Evolutionary conservation across 345 rosid genomes (phyloP).

Genomic region (Camelina sativa): DNA sequence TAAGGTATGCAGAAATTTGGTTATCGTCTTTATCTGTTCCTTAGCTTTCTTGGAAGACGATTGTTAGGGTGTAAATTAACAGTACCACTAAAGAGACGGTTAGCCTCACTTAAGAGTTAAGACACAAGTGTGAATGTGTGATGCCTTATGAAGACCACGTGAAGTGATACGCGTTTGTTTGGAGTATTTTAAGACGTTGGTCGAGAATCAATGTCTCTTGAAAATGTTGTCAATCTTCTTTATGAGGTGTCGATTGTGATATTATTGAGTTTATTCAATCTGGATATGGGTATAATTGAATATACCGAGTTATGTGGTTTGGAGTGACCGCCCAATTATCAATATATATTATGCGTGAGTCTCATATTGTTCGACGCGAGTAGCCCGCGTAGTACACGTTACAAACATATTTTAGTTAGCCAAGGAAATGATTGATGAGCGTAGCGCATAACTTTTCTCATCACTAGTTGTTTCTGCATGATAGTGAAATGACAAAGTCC

Average conservation of each 20-base stretch:
- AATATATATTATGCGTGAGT: not conserved
- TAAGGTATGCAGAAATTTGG: too few species aligned
- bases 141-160: too few species aligned
- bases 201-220: too few species aligned
- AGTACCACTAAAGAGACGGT: too few species aligned
- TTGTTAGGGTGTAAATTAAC: too few species aligned
- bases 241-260: not conserved
- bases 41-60: too few species aligned
- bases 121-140: too few species aligned
- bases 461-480: not conserved
- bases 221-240: not conserved
- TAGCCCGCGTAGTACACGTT: not conserved
- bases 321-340: not conserved
- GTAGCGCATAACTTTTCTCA: not conserved
- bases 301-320: not conserved
- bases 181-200: too few species aligned
- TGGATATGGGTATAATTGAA: too few species aligned
- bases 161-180: too few species aligned
- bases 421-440: not conserved
- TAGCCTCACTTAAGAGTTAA: too few species aligned
- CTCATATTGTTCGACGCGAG: not conserved
- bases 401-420: not conserved
- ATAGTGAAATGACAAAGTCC: not conserved
- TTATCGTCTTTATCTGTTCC: too few species aligned
- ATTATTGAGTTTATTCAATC: not conserved